Evolutionary conservation across 2,329 filamentous ascomycete species (phyloP).

Genomic region (Epichloe sp.): DNA sequence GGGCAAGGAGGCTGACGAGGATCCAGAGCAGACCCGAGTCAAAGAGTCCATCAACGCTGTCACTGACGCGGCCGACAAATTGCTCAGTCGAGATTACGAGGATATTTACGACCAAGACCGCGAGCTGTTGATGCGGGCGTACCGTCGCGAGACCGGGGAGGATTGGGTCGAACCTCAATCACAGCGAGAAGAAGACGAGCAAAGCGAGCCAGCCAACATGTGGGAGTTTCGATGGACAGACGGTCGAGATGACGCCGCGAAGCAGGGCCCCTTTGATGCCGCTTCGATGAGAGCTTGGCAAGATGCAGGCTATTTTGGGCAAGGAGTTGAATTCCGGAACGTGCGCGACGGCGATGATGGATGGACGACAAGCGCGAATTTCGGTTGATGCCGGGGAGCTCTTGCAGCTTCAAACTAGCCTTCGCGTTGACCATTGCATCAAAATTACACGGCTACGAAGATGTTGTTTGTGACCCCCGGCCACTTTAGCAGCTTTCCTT

Average conservation of each 20-base stretch:
- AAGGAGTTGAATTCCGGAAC: conserved; percentile 68
- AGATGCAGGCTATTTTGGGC: conserved; percentile 82
- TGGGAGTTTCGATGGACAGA: conserved; percentile 96
- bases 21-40: conserved; percentile 55
- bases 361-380: conserved; percentile 40
- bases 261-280: conserved; percentile 79
- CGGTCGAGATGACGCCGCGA: conserved; percentile 62
- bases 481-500: neutral
- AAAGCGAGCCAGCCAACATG: conserved; percentile 12
- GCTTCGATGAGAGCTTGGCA: conserved; percentile 84
- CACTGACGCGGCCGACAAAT: conserved; percentile 77
- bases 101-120: conserved; percentile 89
- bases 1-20: conserved; percentile 38
- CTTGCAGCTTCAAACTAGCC: no score
- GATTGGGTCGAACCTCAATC: conserved; percentile 52
- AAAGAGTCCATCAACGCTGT: conserved; percentile 67
- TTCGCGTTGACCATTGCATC: neutral
- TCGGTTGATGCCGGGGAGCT: conserved; percentile 26
- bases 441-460: neutral
- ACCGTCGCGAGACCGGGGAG: conserved; percentile 73
- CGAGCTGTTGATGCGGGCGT: conserved; percentile 72
- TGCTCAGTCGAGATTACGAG: conserved; percentile 68
- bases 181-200: conserved; percentile 10
- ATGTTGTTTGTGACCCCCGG: neutral
- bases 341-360: conserved; percentile 36